Evolutionary conservation across 345 rosid species (phyloP), one percentile per base, ranked within the genome.

Genomic region (Luvunga scandens): DNA sequence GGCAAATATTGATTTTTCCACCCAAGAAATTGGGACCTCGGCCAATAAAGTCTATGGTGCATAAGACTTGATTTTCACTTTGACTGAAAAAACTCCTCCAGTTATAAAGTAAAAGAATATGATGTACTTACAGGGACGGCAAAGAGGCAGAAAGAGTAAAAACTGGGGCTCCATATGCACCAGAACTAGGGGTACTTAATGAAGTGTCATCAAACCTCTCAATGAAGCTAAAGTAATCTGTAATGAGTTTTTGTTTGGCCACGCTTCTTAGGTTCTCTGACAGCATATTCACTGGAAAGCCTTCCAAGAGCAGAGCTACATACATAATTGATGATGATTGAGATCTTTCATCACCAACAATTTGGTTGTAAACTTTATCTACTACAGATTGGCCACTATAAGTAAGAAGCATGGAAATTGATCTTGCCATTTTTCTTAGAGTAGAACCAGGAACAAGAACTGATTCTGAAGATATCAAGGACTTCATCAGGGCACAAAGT

Each of bases 261-360:
- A 74, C 66, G 57, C 81, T 83, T 86, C 85, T 88, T 5, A 86
- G 60, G 78, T 78, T 81, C 67, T 86, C 89, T 9, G 94, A 84
- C 36, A 96, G 82, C 71, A 83, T 81, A 81, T 85, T 84, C 75
- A 94, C 69, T 6, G 99, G 90, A 82, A 96, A 91, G 39, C 95
- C 97, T 78, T 96, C 98, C 83, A 83, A 69, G 24, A 96, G 88
- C 84, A 96, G 83, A 74, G 93, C 90, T 75, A 85, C 79, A 76
- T 69, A 88, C 80, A 87, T 79, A 78, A 84, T 79, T 66, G 91
- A 80, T 67, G 94, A 84, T 34, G 75, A 55, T 57, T 87, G 90
- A 74, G 86, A 82, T 73, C 75, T 77, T 33, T 75, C 85, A 36
- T 85, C 93, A 71, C 80, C 75, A 16, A 77, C 79, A 50, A 89